A percentile compares a stretch with the other conserved stretches of the same genome.
Conservation (phyloP, 208 protist genomes). For the Vickermania ingenoplastis region DNA sequence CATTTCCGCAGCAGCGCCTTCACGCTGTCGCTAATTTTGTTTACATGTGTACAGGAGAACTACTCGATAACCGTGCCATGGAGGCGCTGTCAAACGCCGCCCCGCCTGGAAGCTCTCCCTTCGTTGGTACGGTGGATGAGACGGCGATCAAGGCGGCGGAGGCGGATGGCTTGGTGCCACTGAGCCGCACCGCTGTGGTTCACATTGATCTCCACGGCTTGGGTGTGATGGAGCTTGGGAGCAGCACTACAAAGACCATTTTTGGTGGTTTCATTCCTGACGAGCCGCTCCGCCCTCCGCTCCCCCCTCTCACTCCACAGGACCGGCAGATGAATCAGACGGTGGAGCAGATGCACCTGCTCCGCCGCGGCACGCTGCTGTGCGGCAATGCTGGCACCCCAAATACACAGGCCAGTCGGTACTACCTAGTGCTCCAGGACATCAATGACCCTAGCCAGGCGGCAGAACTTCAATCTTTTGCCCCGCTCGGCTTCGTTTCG, state of each 20-base stretch:
- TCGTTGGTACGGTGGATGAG: slow-evolving; percentile 10
- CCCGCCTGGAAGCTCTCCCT: not conserved
- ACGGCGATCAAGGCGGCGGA: slow-evolving; percentile 12
- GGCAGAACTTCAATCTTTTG: slow-evolving; percentile 27
- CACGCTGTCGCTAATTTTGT: slow-evolving; percentile 48
- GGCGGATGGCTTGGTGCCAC: slow-evolving; percentile 27
- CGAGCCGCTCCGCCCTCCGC: slow-evolving; percentile 16
- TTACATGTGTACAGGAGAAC: slow-evolving; percentile 52
- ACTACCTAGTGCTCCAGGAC: slow-evolving; percentile 54
- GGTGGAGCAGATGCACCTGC: slow-evolving; percentile 18
- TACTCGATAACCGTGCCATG: slow-evolving; percentile 31
- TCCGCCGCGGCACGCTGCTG: slow-evolving; percentile 57
- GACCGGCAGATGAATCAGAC: slow-evolving; percentile 6
- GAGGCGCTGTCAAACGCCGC: slow-evolving; percentile 8
- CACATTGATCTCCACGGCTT: slow-evolving; percentile 42
- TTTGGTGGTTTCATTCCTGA: slow-evolving; percentile 69
- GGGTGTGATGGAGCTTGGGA: slow-evolving; percentile 55
- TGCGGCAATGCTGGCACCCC: slow-evolving; percentile 54
- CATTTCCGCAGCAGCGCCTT: slow-evolving; percentile 36
- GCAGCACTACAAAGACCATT: slow-evolving; percentile 73
- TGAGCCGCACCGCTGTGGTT: slow-evolving; percentile 46
- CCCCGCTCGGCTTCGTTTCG: slow-evolving; percentile 49
- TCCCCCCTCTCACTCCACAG: not conserved
- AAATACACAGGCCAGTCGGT: slow-evolving; percentile 64
- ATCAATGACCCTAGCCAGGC: slow-evolving; percentile 13